phyloP scores from a whole-genome alignment of 2,329 filamentous ascomycete species.

The Colletotrichum viniferum region DNA sequence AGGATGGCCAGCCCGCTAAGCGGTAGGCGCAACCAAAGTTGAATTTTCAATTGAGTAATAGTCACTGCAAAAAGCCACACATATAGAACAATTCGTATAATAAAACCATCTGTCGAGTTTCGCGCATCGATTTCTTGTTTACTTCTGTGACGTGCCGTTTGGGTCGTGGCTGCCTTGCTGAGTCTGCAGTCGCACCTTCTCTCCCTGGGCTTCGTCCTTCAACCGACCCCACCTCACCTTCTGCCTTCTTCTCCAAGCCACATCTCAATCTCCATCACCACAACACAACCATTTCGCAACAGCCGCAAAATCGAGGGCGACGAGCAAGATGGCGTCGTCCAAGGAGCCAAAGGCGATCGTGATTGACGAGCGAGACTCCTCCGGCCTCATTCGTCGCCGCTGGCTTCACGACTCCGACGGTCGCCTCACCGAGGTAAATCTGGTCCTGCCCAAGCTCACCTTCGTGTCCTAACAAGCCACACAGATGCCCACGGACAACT shows the following conservation, averaged over 20 bases:
- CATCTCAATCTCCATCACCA: not conserved
- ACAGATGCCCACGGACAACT: not conserved
- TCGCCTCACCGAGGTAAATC: not conserved
- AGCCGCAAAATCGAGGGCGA: not conserved
- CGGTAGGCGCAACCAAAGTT: constrained; percentile 18
- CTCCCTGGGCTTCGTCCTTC: not conserved
- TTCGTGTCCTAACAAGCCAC: not conserved
- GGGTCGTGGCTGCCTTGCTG: not conserved
- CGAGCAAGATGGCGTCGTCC: not conserved
- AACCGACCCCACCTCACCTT: not conserved
- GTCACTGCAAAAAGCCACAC: not conserved
- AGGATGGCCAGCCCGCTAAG: constrained; percentile 59
- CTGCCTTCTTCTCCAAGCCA: not conserved
- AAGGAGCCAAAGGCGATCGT: not conserved
- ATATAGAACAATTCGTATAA: not conserved
- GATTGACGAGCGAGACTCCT: constrained; percentile 6
- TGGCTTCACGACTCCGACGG: not conserved
- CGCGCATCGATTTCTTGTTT: not conserved
- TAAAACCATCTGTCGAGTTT: not conserved
- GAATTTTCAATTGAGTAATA: not conserved
- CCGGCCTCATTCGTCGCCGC: not conserved
- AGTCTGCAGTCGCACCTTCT: not conserved
- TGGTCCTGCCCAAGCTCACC: not conserved
- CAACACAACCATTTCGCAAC: not conserved
- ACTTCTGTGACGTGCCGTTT: not conserved